phyloP scores from a whole-genome alignment of 2,329 filamentous ascomycete genomes.

The Exophiala sideris region DNA sequence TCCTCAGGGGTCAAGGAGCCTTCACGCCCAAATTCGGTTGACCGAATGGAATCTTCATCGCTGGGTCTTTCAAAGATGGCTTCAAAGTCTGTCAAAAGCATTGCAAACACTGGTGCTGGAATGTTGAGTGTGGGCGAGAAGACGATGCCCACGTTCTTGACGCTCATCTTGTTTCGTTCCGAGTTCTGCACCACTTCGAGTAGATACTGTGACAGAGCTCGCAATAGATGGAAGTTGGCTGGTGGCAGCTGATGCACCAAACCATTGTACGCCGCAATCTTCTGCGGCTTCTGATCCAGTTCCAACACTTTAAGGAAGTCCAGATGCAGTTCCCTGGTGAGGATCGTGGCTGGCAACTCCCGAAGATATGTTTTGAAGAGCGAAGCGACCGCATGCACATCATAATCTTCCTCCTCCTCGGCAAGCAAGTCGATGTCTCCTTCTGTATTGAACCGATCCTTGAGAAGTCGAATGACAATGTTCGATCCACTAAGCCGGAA shows the following conservation, averaged over 20 bases:
- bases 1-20: slow-evolving; percentile 46
- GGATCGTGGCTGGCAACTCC: slow-evolving; percentile 83
- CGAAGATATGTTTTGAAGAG: slow-evolving; percentile 90
- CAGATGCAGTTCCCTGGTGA: slow-evolving; percentile 84
- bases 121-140: slow-evolving; percentile 98
- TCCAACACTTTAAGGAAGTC: slow-evolving; percentile 86
- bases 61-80: slow-evolving; percentile 72
- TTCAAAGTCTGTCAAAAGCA: slow-evolving; percentile 87
- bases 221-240: slow-evolving; percentile 76
- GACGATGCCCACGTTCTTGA: slow-evolving; percentile 94
- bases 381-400: slow-evolving; percentile 93
- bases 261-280: slow-evolving; percentile 70
- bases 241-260: slow-evolving; percentile 77
- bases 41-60: slow-evolving; percentile 31
- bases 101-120: slow-evolving; percentile 86
- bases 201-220: slow-evolving; percentile 81
- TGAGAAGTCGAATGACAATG: slow-evolving; percentile 82
- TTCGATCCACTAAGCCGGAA: slow-evolving; percentile 98
- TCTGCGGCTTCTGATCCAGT: slow-evolving; percentile 69
- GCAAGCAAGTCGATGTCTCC: slow-evolving; percentile 83
- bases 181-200: slow-evolving; percentile 90
- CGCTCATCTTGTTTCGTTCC: slow-evolving; percentile 94
- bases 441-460: slow-evolving; percentile 90
- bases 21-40: slow-evolving; percentile 36
- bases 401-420: slow-evolving; percentile 80